phyloP scores from a whole-genome alignment of 345 rosid species.

The Eucalyptus leucophloia region DNA sequence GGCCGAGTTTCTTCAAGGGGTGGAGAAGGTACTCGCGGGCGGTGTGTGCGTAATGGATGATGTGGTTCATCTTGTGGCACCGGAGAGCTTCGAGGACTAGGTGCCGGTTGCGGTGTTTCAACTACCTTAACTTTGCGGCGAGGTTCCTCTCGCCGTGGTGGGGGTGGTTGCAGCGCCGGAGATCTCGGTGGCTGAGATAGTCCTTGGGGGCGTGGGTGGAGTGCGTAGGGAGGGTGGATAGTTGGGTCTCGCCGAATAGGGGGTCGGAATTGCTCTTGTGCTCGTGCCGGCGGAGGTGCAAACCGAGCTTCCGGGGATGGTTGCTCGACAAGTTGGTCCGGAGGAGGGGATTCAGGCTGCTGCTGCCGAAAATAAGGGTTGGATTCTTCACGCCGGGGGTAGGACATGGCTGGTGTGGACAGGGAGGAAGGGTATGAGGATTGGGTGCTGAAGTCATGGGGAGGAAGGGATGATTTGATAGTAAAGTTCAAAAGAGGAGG shows the following conservation, averaged over 20 bases:
- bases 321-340: neutral
- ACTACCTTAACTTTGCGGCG: neutral
- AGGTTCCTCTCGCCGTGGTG: neutral
- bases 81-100: neutral
- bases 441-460: neutral
- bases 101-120: neutral
- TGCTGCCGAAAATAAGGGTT: conserved; percentile 34
- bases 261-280: neutral
- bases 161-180: neutral
- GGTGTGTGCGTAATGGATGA: neutral
- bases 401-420: neutral
- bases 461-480: neutral
- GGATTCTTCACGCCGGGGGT: conserved; percentile 22
- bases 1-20: neutral
- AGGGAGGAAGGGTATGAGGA: neutral
- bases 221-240: fast-evolving
- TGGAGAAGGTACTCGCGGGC: neutral
- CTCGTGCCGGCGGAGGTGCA: fast-evolving
- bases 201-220: neutral
- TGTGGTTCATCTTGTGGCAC: neutral
- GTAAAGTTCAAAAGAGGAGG: no score
- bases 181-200: no score
- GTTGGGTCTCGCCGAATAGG: fast-evolving
- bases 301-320: neutral
- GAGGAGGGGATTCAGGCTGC: neutral